Base-by-base conservation (phyloP, 441 rosid species). In the Arabidopsis hybrid region DNA sequence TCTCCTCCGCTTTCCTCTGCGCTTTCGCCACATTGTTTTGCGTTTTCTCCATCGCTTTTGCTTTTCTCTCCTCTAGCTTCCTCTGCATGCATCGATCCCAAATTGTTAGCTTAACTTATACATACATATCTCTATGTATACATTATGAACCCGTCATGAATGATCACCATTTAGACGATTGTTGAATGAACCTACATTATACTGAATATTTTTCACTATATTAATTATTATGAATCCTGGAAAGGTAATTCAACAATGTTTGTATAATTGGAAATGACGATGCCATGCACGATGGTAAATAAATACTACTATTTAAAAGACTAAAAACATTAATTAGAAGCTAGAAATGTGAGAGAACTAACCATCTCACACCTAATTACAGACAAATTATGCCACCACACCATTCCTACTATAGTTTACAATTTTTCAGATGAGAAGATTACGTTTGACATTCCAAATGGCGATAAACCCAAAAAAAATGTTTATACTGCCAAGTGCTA, bases 61-160 rank as follows among this genome's bases (percentile, higher is more conserved):
- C 97, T 64, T 93, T 86, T 72, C 87, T 95, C 86, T 95, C 97
- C 67, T 95, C 97, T 49, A 95, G 74, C 75, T 90, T 95, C 88
- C 99, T 95, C 99, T 95, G 57, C 79, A 75, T 57, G 12, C 65
- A 60, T 43, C 34, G 0, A 60, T 39, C 39, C 42, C 61, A 34
- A 53, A 29, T 10, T 21, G 7, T 53, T 53, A 58, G 29, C 45
- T 59, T 5, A 36, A 36, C 46, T 36, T 38, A 17, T 4, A 7
- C 32, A 52, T 51, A 35, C 3, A 43, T 31, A 16, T 31, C 38
- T 26, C 2, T n/a, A 13, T 52, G 0, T 6, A 10, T 52, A 52
- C 35, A 52, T 10, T 11, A 52, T 26, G 8, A 21, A 52, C 10
- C 14, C 16, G 1, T 18, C 45, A 40, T 39, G 17, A 39, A 11